Conservation (phyloP, 2,329 filamentous ascomycete species). For the Thelonectria olida region DNA sequence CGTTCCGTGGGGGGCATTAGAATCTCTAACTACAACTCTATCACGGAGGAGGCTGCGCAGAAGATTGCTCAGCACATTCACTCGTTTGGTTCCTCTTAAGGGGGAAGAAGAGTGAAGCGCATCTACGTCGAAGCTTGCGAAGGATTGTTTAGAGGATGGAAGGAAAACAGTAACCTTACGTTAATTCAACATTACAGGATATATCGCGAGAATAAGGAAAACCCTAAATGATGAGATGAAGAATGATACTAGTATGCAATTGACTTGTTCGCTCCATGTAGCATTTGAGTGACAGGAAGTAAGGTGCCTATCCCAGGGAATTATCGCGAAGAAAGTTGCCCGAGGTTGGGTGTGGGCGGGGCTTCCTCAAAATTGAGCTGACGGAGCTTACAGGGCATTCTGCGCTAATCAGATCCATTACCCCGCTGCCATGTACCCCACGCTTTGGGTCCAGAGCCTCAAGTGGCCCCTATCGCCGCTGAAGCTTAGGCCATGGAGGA, state of each 20-base stretch:
- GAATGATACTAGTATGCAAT: too few species aligned
- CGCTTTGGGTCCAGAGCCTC: constrained; percentile 9
- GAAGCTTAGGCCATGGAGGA: constrained; percentile 10
- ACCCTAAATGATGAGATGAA: background rate
- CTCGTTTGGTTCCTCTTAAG: constrained; percentile 53
- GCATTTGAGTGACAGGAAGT: too few species aligned
- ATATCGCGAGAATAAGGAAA: background rate
- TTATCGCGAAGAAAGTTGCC: too few species aligned
- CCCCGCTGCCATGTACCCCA: constrained; percentile 19
- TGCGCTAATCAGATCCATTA: background rate
- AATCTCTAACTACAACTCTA: constrained; percentile 89
- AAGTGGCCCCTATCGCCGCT: constrained; percentile 7
- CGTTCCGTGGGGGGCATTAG: constrained; percentile 77
- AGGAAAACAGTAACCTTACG: background rate
- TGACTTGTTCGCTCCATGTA: too few species aligned
- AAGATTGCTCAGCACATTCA: constrained; percentile 73
- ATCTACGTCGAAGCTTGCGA: too few species aligned
- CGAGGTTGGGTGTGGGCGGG: too few species aligned
- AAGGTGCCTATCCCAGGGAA: too few species aligned
- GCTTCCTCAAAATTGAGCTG: too few species aligned
- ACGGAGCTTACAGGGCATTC: background rate
- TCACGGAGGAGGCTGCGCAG: constrained; percentile 72
- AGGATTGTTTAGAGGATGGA: background rate
- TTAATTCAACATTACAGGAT: background rate
- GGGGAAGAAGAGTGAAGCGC: background rate